Percentiles rank a stretch among this genome's conserved stretches.
phyloP scores from a whole-genome alignment of 257 asterid species.

The Fraxinus excelsior region DNA sequence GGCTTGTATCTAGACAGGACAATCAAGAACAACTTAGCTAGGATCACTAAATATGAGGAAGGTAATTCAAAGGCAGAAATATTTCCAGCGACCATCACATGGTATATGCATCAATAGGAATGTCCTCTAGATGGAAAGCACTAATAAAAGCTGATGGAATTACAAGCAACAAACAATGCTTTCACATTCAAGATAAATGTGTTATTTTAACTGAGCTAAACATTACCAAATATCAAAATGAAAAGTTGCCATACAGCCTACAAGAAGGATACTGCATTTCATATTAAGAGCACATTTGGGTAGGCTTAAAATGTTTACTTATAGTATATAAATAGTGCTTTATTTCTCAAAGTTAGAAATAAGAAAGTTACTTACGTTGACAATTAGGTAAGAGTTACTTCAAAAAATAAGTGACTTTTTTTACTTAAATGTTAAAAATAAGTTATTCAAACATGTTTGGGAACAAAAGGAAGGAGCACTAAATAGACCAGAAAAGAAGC shows the following conservation, averaged over 20 bases:
- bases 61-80: not conserved
- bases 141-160: not conserved
- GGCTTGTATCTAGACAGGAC: constrained; percentile 34
- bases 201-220: not conserved
- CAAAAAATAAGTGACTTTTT: no score
- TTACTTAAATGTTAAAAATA: no score
- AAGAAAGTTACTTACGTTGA: no score
- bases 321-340: no score
- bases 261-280: not conserved
- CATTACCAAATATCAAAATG: not conserved
- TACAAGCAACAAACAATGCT: constrained; percentile 7
- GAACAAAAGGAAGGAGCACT: not conserved
- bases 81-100: not conserved
- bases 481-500: not conserved
- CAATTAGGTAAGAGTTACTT: no score
- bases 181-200: not conserved
- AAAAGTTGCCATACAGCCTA: not conserved
- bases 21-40: constrained; percentile 22
- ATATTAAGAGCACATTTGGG: not conserved
- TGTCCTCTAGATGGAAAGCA: not conserved
- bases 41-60: constrained; percentile 12
- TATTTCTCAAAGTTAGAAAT: no score
- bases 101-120: not conserved
- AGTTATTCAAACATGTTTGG: no score
- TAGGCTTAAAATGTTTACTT: not conserved